phyloP scores from a whole-genome alignment of 345 rosid species.

The Hibiscus tridactylites region DNA sequence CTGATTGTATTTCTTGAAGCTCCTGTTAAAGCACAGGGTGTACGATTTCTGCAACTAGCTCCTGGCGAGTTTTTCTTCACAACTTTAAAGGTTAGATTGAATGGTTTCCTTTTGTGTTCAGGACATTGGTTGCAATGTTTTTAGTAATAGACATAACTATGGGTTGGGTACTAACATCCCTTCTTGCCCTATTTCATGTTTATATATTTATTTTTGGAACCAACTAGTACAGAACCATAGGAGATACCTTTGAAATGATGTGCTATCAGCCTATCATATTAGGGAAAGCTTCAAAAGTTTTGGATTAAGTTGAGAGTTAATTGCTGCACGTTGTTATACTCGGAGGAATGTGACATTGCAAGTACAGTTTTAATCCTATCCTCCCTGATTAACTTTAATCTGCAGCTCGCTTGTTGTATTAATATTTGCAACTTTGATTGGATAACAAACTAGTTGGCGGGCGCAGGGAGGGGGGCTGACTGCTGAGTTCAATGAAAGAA shows the following conservation, averaged over 20 bases:
- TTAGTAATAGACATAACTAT: neutral
- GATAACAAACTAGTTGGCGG: neutral
- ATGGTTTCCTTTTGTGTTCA: neutral
- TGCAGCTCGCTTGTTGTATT: neutral
- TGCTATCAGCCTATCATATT: neutral
- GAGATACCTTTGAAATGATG: neutral
- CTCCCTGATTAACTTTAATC: neutral
- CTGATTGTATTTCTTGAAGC: constrained; percentile 85
- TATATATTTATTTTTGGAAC: neutral
- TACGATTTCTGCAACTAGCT: constrained; percentile 85
- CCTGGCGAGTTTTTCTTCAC: constrained; percentile 99
- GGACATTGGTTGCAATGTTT: neutral
- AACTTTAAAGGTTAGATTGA: constrained; percentile 65
- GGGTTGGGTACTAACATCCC: neutral
- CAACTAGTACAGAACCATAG: neutral
- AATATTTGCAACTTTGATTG: neutral
- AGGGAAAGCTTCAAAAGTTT: neutral
- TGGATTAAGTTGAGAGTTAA: neutral
- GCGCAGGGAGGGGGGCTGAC: neutral
- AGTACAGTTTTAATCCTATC: neutral
- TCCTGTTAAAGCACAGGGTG: constrained; percentile 88
- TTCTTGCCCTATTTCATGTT: neutral
- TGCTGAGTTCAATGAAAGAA: neutral
- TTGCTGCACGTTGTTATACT: neutral
- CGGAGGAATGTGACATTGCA: neutral